Evolutionary conservation across 2,329 filamentous ascomycete species (phyloP).

Genomic region (Beauveria bassiana): DNA sequence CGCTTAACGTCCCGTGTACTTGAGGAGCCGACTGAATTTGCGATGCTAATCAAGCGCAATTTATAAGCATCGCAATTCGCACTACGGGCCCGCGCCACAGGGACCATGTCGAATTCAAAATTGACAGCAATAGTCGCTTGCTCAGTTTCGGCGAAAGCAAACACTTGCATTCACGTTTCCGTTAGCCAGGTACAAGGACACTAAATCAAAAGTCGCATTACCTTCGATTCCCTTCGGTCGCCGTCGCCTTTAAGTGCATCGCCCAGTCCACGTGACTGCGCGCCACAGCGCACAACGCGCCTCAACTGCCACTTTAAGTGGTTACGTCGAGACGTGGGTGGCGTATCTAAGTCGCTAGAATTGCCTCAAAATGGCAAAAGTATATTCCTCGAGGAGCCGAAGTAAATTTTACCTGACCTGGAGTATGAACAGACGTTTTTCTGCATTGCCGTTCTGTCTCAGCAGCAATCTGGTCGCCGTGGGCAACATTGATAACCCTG

Average conservation of each 20-base stretch:
- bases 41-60: background rate
- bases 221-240: slow-evolving; percentile 10
- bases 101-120: background rate
- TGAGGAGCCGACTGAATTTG: background rate
- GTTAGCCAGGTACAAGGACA: slow-evolving; percentile 2
- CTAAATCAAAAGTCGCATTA: background rate
- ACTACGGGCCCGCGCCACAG: no score
- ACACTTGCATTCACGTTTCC: background rate
- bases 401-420: background rate
- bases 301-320: slow-evolving; percentile 10
- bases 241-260: slow-evolving; percentile 10
- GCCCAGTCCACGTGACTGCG: slow-evolving; percentile 17
- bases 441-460: background rate
- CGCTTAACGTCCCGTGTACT: background rate
- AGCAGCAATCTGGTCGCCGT: background rate
- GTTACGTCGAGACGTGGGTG: background rate
- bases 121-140: background rate
- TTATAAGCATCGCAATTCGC: no score
- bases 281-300: slow-evolving; percentile 11
- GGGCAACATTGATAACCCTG: background rate
- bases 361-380: background rate
- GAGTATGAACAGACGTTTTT: background rate
- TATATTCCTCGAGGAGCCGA: background rate
- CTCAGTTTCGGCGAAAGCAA: background rate
- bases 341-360: background rate